Conservation (phyloP, 1,284 basidiomycete genomes). For the Leccinum pachyderme region DNA sequence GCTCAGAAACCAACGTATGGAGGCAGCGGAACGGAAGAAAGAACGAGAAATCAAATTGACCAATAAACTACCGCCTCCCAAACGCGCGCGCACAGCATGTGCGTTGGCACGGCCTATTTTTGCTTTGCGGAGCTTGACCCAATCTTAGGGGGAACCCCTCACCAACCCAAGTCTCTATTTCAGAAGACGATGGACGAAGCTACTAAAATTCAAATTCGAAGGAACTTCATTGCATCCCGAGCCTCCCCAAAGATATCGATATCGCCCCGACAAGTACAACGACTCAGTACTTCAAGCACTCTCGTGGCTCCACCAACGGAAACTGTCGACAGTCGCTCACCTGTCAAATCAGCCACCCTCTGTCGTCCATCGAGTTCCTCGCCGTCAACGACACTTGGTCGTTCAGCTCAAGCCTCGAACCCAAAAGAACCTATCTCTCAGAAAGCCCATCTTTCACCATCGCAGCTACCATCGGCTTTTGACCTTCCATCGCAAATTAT, state of each 20-base stretch:
- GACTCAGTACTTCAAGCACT: conserved; percentile 36
- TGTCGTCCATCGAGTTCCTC: conserved; percentile 28
- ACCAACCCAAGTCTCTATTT: conserved; percentile 65
- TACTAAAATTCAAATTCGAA: conserved; percentile 62
- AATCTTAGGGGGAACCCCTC: conserved; percentile 44
- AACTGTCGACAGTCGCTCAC: conserved; percentile 37
- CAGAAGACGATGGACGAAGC: conserved; percentile 73
- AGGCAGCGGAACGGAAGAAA: conserved; percentile 68
- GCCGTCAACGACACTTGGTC: conserved; percentile 11
- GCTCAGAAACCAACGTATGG: conserved; percentile 61
- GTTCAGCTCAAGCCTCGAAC: conserved; percentile 14
- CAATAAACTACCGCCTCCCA: conserved; percentile 59
- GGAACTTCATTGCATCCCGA: conserved; percentile 53
- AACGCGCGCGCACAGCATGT: conserved; percentile 57
- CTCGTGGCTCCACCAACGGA: conserved; percentile 35
- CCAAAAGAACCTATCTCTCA: conserved; percentile 11
- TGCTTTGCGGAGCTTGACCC: conserved; percentile 11
- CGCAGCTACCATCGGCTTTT: conserved; percentile 14
- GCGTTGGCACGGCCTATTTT: conserved; percentile 38
- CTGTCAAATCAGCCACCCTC: conserved; percentile 43
- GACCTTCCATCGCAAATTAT: conserved; percentile 16
- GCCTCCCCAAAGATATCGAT: conserved; percentile 51
- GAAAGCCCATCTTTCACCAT: conserved; percentile 17
- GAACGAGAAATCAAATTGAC: conserved; percentile 71
- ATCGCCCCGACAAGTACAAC: conserved; percentile 42